phyloP scores from a whole-genome alignment of 176 grass and related monocot genomes.

The Musa schizocarpa region DNA sequence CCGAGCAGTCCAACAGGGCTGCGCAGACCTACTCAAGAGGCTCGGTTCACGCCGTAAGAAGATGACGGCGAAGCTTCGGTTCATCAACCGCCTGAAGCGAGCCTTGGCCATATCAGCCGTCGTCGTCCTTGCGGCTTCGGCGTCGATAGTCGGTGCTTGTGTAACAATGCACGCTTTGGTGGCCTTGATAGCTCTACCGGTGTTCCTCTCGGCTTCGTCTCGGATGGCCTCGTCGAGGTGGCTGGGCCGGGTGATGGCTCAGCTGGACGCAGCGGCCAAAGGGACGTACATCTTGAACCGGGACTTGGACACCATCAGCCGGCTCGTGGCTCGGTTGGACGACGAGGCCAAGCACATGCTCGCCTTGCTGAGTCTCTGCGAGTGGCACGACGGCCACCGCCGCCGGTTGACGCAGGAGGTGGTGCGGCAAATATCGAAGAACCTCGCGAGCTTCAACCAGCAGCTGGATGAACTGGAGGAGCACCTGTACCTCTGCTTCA shows the following conservation, averaged over 20 bases:
- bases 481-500: slow-evolving; percentile 90
- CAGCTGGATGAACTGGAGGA: slow-evolving; percentile 95
- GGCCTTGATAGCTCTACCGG: slow-evolving; percentile 26
- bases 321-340: slow-evolving; percentile 59
- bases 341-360: slow-evolving; percentile 81
- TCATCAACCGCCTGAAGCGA: slow-evolving; percentile 37
- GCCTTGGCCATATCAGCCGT: slow-evolving; percentile 28
- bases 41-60: slow-evolving; percentile 58
- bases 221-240: slow-evolving; percentile 29
- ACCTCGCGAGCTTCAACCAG: slow-evolving; percentile 62
- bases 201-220: slow-evolving; percentile 12
- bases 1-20: slow-evolving; percentile 36
- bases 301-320: slow-evolving; percentile 85
- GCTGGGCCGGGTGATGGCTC: slow-evolving; percentile 29
- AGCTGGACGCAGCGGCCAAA: slow-evolving; percentile 73
- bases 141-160: slow-evolving; percentile 49
- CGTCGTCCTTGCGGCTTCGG: slow-evolving; percentile 6
- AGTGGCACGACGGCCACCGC: slow-evolving; percentile 29
- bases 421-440: slow-evolving; percentile 68
- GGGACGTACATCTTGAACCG: slow-evolving; percentile 82
- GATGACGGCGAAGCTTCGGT: slow-evolving; percentile 41
- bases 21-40: slow-evolving; percentile 41
- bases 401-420: slow-evolving; percentile 70
- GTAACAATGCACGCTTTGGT: slow-evolving; percentile 55
- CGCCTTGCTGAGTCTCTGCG: slow-evolving; percentile 61